A percentile compares a stretch with the other conserved stretches of the same genome.
These are phyloP conservation scores for Cytospora chrysosperma DNA, from an alignment of 2,329 filamentous ascomycete genomes.

Conservation along the genomic window DNA sequence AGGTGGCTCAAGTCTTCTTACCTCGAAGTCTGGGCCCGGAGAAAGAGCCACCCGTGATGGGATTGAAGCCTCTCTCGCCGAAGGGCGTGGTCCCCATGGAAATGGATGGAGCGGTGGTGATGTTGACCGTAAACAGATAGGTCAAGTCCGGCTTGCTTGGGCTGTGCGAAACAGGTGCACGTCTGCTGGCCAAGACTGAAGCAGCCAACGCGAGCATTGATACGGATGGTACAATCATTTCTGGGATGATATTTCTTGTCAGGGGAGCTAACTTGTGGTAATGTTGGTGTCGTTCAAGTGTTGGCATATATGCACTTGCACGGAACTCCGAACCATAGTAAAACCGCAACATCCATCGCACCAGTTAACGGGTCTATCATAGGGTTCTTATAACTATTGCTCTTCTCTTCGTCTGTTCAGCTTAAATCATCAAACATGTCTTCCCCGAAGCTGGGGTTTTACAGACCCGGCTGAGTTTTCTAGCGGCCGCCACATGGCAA, in stretches of 20 bases:
- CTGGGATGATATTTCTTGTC: not conserved
- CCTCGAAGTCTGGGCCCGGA: slow-evolving; percentile 36
- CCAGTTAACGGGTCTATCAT: not conserved
- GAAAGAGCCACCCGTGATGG: slow-evolving; percentile 38
- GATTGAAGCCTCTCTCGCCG: slow-evolving; percentile 32
- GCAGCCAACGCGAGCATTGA: slow-evolving; percentile 3
- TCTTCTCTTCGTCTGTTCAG: not conserved
- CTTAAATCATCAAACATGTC: not conserved
- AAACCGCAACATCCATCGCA: not conserved
- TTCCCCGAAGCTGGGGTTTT: slow-evolving; percentile 5
- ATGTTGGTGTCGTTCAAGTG: not conserved
- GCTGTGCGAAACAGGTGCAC: not conserved
- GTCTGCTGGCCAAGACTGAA: not conserved
- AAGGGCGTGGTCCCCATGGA: slow-evolving; percentile 29
- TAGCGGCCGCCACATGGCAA: slow-evolving; percentile 3
- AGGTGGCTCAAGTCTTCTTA: slow-evolving; percentile 6
- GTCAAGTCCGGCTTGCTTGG: not conserved
- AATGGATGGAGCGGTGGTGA: slow-evolving; percentile 26
- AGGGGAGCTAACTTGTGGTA: not conserved
- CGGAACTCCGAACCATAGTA: not conserved
- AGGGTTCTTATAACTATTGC: not conserved
- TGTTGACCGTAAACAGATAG: slow-evolving; percentile 33
- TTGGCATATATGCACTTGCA: not conserved
- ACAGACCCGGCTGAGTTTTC: not conserved
- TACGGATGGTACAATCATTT: not conserved